These are phyloP conservation scores for Paspalum vaginatum DNA, from an alignment of 176 grass and related monocot genomes.

Conservation along the genomic window DNA sequence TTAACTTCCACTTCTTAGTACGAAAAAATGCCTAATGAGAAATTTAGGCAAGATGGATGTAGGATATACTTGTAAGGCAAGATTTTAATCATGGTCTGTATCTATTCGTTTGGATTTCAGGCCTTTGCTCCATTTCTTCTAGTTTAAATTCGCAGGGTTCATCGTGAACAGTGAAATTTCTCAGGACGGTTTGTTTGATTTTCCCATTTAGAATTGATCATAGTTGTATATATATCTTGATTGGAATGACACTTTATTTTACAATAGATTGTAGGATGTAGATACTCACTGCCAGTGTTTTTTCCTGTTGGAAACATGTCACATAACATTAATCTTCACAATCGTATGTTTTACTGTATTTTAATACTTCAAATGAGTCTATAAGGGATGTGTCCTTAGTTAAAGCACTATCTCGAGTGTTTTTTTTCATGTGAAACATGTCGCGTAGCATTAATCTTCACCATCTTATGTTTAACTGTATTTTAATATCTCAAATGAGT, in stretches of 20 bases:
- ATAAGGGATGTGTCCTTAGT: not conserved
- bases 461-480: not conserved
- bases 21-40: not conserved
- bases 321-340: conserved; percentile 4
- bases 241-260: not conserved
- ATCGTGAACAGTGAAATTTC: not conserved
- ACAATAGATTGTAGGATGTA: not conserved
- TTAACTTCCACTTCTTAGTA: not conserved
- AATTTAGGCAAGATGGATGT: conserved; percentile 8
- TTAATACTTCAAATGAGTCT: conserved; percentile 5
- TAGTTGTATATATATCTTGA: not conserved
- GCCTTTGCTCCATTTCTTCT: not conserved
- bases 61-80: not conserved
- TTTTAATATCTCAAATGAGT: not conserved
- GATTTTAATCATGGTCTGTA: not conserved
- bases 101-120: not conserved
- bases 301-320: not conserved
- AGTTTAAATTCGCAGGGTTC: not conserved
- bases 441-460: conserved; percentile 10
- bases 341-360: not conserved
- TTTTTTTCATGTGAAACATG: not conserved
- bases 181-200: not conserved
- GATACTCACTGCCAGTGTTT: not conserved
- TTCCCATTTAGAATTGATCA: not conserved
- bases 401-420: not conserved